phyloP scores from a whole-genome alignment of 768 basidiomycete species.

The Hirschioporus abietinus region DNA sequence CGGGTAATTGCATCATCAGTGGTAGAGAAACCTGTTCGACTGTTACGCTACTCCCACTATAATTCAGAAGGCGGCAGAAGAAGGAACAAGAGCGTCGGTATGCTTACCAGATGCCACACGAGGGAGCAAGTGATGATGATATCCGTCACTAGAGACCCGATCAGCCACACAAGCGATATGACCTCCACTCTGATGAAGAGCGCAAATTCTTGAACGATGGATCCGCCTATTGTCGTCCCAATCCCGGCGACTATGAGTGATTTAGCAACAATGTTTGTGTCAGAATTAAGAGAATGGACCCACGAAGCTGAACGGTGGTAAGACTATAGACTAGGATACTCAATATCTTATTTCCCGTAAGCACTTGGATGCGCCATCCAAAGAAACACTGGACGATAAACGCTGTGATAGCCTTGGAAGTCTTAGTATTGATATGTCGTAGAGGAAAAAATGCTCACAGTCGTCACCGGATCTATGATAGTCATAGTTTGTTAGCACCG shows the following conservation, averaged over 20 bases:
- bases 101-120: constrained; percentile 38
- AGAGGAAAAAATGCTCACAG: constrained; percentile 23
- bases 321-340: constrained; percentile 20
- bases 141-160: constrained; percentile 35
- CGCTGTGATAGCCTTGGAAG: constrained; percentile 37
- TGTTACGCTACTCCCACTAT: neutral
- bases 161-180: constrained; percentile 37
- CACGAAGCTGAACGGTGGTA: constrained; percentile 21
- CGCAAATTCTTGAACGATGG: constrained; percentile 26
- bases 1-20: constrained; percentile 39
- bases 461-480: constrained; percentile 38
- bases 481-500: neutral
- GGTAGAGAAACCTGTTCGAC: constrained; percentile 30
- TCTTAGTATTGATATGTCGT: neutral
- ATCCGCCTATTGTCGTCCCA: constrained; percentile 26
- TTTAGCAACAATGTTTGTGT: neutral
- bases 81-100: neutral
- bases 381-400: constrained; percentile 43
- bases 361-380: constrained; percentile 35
- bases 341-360: constrained; percentile 25
- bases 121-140: constrained; percentile 37
- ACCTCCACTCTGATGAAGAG: constrained; percentile 29
- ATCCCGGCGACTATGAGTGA: constrained; percentile 27
- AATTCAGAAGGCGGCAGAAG: neutral
- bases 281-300: constrained; percentile 5